Percentiles rank a stretch among this genome's conserved stretches.
These are phyloP conservation scores for Solanum etuberosum DNA, from an alignment of 257 asterid species.

Conservation along the genomic window DNA sequence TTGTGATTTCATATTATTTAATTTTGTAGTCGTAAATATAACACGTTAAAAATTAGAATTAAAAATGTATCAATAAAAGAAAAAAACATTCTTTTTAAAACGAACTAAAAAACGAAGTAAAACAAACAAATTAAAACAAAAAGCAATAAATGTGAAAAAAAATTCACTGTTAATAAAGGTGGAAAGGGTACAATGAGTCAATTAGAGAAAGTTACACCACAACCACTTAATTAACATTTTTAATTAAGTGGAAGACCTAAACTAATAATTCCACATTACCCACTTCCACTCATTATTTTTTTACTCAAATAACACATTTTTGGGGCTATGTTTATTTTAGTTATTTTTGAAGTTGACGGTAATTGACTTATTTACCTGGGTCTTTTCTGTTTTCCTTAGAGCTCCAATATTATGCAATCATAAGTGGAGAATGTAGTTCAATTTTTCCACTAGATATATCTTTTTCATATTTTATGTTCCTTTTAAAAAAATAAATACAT, in stretches of 20 bases:
- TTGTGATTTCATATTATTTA: background rate
- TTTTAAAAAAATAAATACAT: fast-evolving
- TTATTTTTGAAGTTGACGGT: background rate
- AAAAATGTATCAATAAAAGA: too few relatives aligned
- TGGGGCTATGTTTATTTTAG: background rate
- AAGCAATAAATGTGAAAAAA: background rate
- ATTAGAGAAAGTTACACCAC: background rate
- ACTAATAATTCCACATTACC: background rate
- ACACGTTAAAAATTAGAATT: too few relatives aligned
- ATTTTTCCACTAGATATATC: background rate
- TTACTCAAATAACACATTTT: background rate
- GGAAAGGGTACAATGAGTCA: background rate
- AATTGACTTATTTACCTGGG: background rate
- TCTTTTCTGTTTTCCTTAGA: background rate
- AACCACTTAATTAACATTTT: background rate
- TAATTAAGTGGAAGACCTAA: background rate
- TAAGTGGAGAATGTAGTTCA: background rate
- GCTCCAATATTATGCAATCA: background rate
- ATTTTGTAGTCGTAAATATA: fast-evolving
- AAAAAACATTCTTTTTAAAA: background rate
- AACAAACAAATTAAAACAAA: background rate
- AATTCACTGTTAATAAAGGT: background rate
- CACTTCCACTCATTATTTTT: background rate
- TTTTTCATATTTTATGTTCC: background rate
- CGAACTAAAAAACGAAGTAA: background rate